These are phyloP conservation scores for Jamesozyma gamospora DNA, from an alignment of 805 yeast genomes.

Conservation along the genomic window DNA sequence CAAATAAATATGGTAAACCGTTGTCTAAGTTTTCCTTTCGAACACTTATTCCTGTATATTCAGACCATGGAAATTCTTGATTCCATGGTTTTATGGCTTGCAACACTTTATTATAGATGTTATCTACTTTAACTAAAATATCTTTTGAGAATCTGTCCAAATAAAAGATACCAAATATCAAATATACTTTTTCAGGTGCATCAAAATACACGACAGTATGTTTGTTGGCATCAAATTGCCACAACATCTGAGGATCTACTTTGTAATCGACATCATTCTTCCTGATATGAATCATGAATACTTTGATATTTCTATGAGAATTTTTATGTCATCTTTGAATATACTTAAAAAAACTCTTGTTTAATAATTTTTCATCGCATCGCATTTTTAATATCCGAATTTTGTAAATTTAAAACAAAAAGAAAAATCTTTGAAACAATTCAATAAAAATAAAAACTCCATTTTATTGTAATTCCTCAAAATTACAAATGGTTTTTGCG, in stretches of 20 bases:
- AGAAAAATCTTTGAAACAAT: no score
- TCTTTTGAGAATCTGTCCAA: slow-evolving; percentile 13
- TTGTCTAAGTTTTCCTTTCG: slow-evolving; percentile 10
- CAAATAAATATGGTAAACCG: slow-evolving; percentile 20
- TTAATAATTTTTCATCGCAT: no score
- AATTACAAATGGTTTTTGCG: no score
- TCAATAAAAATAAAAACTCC: no score
- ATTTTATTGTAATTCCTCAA: not conserved
- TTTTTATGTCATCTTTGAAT: no score
- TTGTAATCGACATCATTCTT: not conserved
- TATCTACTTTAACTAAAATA: not conserved
- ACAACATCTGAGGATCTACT: slow-evolving; percentile 11
- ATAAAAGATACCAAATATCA: slow-evolving; percentile 23
- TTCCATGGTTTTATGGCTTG: slow-evolving; percentile 30
- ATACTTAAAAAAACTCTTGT: no score
- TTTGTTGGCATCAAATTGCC: slow-evolving; percentile 19
- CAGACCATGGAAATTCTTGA: slow-evolving; percentile 36
- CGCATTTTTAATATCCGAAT: no score
- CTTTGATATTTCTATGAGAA: no score
- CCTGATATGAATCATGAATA: no score
- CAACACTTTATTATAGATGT: slow-evolving; percentile 1
- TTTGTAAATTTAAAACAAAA: no score
- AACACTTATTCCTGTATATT: slow-evolving; percentile 18
- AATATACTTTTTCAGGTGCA: slow-evolving; percentile 13
- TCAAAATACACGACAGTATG: slow-evolving; percentile 11